Evolutionary conservation across 1,284 basidiomycete species (phyloP).

Genomic region (Rhodotorula sp.): DNA sequence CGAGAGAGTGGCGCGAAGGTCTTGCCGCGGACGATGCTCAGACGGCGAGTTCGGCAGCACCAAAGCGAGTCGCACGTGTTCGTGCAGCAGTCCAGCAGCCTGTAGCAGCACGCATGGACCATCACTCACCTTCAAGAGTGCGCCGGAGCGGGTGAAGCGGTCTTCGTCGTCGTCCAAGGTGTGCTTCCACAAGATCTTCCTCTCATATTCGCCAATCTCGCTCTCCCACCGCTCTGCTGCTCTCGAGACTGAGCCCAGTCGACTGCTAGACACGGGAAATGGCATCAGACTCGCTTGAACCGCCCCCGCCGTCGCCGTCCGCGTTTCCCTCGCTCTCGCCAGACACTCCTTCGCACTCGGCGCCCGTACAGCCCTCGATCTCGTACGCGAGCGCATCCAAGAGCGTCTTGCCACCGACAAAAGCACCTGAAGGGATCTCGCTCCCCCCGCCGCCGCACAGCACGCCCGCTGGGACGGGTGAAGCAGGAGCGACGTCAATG

Average conservation of each 20-base stretch:
- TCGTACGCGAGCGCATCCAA: conserved; percentile 19
- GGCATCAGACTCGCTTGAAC: not conserved
- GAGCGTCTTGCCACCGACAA: conserved; percentile 18
- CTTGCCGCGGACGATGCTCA: no score
- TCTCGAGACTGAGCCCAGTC: not conserved
- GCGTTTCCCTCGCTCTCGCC: conserved; percentile 17
- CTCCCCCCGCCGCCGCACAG: conserved; percentile 2
- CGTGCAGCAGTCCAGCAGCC: no score
- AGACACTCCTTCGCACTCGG: not conserved
- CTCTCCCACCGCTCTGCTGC: not conserved
- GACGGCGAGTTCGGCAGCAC: no score
- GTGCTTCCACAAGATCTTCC: no score
- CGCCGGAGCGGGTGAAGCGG: no score
- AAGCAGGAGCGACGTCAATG: no score
- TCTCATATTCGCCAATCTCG: no score
- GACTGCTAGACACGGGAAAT: not conserved
- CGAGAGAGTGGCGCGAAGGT: no score
- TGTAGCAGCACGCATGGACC: no score
- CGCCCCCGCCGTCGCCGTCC: not conserved
- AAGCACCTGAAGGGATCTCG: conserved; percentile 17
- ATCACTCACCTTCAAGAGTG: no score
- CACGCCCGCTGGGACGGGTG: not conserved
- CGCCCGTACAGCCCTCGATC: not conserved
- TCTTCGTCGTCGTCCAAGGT: no score
- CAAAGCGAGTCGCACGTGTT: no score